Conservation (phyloP, 2,329 filamentous ascomycete genomes). For the Erysiphe pulchra region DNA sequence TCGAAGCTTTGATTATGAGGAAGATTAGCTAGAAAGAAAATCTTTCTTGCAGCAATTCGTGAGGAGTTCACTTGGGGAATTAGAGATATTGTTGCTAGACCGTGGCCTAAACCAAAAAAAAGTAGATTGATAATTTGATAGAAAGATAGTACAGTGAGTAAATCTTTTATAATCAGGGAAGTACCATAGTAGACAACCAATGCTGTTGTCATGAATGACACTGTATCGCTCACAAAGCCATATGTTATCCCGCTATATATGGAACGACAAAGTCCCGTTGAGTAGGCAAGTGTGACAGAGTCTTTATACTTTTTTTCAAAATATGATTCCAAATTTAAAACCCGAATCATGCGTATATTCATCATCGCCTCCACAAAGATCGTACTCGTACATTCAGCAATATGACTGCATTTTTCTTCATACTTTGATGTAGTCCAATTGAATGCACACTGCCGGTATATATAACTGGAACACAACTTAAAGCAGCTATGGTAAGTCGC, state of each 20-base stretch:
- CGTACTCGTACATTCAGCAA: constrained; percentile 29
- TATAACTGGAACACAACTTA: constrained; percentile 42
- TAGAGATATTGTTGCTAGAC: constrained; percentile 40
- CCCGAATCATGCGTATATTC: constrained; percentile 55
- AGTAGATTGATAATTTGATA: constrained; percentile 59
- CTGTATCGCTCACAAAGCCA: constrained; percentile 44
- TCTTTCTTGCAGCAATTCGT: constrained; percentile 41
- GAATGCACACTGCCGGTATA: constrained; percentile 40
- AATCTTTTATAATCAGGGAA: constrained; percentile 26
- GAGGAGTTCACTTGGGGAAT: constrained; percentile 62
- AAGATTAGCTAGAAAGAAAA: constrained; percentile 44
- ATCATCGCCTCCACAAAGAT: constrained; percentile 51
- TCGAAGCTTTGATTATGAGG: constrained; percentile 14
- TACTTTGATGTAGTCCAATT: constrained; percentile 39
- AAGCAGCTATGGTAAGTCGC: constrained; percentile 54
- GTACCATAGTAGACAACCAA: constrained; percentile 68
- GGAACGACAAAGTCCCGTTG: constrained; percentile 38
- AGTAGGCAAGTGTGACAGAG: constrained; percentile 25
- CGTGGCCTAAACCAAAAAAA: constrained; percentile 56
- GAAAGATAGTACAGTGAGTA: constrained; percentile 28
- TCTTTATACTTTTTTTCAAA: constrained; percentile 38
- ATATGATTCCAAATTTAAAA: constrained; percentile 45
- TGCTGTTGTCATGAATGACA: constrained; percentile 45
- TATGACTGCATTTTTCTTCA: constrained; percentile 42
- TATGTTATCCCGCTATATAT: constrained; percentile 43